A percentile compares a stretch with the other conserved stretches of the same genome.
Evolutionary conservation across 225 moss, liverwort and hornwort species (phyloP).

Genomic region (Asterella californica): DNA sequence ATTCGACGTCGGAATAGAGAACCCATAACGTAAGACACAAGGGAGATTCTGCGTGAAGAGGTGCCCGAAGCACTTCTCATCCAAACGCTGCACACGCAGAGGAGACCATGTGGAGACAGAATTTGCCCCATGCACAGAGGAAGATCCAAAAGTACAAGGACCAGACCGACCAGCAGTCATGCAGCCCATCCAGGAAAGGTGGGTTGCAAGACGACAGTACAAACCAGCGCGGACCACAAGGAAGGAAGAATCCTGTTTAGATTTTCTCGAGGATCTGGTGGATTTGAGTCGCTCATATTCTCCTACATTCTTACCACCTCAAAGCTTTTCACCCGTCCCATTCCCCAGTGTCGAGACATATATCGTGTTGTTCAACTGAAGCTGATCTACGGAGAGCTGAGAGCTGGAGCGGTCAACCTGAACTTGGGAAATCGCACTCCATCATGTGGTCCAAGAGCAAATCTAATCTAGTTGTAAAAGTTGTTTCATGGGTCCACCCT

Average conservation of each 20-base stretch:
- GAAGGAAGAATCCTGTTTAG: background rate
- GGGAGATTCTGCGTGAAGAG: background rate
- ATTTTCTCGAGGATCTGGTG: background rate
- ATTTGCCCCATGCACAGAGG: background rate
- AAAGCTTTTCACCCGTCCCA: too few species aligned
- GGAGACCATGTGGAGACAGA: background rate
- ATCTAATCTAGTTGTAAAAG: too few species aligned
- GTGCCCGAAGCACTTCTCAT: too few species aligned
- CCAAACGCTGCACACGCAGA: background rate
- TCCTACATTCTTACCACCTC: too few species aligned
- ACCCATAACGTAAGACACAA: background rate
- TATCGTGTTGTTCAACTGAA: too few species aligned
- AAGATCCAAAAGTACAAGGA: too few species aligned
- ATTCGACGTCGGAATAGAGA: background rate
- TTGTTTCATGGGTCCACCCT: too few species aligned
- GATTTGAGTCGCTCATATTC: background rate
- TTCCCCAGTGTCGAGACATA: too few species aligned
- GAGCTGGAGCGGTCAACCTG: too few species aligned
- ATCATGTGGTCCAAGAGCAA: too few species aligned
- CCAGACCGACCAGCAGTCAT: background rate
- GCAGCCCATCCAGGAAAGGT: background rate
- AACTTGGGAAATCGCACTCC: too few species aligned
- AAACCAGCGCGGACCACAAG: background rate
- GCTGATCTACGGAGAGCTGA: too few species aligned
- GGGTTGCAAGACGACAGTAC: background rate